A percentile compares a stretch with the other conserved stretches of the same genome.
Evolutionary conservation across 345 rosid genomes (phyloP).

Genomic region (Carallia pectinifolia): DNA sequence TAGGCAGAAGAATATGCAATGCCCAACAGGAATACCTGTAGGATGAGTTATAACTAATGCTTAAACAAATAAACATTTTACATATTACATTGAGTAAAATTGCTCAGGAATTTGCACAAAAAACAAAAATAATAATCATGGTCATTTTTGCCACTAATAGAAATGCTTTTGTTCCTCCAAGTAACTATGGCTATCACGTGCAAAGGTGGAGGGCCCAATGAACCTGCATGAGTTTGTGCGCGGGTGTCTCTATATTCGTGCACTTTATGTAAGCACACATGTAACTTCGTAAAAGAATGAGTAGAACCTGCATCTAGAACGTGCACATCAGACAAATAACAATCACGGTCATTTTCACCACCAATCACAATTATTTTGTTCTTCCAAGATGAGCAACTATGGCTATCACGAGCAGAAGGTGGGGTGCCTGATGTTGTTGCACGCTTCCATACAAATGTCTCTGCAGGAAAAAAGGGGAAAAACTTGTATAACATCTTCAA

Average conservation of each 20-base stretch:
- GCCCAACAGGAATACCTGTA: constrained; percentile 9
- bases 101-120: constrained; percentile 93
- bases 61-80: background rate
- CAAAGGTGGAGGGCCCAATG: constrained; percentile 81
- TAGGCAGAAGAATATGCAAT: constrained; percentile 8
- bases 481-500: background rate
- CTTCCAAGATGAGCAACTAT: constrained; percentile 94
- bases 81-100: constrained; percentile 31
- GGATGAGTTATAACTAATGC: background rate
- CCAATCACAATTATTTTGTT: constrained; percentile 83
- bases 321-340: constrained; percentile 90
- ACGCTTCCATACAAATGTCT: constrained; percentile 88
- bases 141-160: constrained; percentile 94
- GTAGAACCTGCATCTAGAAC: constrained; percentile 84
- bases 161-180: constrained; percentile 80
- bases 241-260: background rate
- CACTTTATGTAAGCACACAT: background rate
- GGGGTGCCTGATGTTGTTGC: constrained; percentile 72
- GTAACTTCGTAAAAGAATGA: constrained; percentile 1
- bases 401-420: constrained; percentile 96
- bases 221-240: background rate
- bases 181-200: constrained; percentile 91
- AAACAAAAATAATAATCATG: constrained; percentile 83
- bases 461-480: constrained; percentile 38
- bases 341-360: constrained; percentile 96